These are phyloP conservation scores for Phaeoacremonium minimum DNA, from an alignment of 2,329 filamentous ascomycete genomes.

Conservation along the genomic window DNA sequence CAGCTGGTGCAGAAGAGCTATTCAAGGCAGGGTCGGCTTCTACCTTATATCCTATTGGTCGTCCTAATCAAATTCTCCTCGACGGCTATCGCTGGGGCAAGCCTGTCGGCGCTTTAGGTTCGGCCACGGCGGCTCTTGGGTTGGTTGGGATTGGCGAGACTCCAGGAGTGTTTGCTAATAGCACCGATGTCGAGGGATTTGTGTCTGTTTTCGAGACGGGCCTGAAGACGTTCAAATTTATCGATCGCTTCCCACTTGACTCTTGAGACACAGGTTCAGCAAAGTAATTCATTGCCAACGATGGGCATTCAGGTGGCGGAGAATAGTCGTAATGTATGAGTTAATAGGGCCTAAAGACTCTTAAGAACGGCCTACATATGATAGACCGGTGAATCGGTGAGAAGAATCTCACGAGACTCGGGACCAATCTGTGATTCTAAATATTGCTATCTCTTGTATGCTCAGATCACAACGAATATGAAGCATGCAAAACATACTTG, in stretches of 20 bases:
- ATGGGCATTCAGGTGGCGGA: too few species aligned
- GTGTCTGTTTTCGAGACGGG: slow-evolving; percentile 49
- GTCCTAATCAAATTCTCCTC: slow-evolving; percentile 58
- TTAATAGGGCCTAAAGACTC: too few species aligned
- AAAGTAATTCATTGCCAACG: too few species aligned
- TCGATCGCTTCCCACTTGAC: slow-evolving; percentile 59
- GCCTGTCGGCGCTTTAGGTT: slow-evolving; percentile 58
- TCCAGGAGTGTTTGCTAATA: slow-evolving; percentile 34
- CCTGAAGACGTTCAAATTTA: slow-evolving; percentile 61
- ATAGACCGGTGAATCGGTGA: not conserved
- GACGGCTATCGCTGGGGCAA: slow-evolving; percentile 67
- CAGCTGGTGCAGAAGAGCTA: slow-evolving; percentile 45
- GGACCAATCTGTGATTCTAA: too few species aligned
- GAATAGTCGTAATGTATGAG: too few species aligned
- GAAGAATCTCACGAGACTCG: too few species aligned
- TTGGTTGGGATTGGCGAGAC: slow-evolving; percentile 37
- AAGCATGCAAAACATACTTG: slow-evolving; percentile 25
- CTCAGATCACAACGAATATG: too few species aligned
- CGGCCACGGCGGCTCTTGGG: slow-evolving; percentile 27
- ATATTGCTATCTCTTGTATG: too few species aligned
- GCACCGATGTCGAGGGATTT: slow-evolving; percentile 28
- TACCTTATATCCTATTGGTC: slow-evolving; percentile 58
- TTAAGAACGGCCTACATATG: too few species aligned
- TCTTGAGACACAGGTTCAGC: too few species aligned
- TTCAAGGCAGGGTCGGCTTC: slow-evolving; percentile 41